Evolutionary conservation across 208 protist genomes (phyloP).

Genomic region (Acanthamoeba castellanii): DNA sequence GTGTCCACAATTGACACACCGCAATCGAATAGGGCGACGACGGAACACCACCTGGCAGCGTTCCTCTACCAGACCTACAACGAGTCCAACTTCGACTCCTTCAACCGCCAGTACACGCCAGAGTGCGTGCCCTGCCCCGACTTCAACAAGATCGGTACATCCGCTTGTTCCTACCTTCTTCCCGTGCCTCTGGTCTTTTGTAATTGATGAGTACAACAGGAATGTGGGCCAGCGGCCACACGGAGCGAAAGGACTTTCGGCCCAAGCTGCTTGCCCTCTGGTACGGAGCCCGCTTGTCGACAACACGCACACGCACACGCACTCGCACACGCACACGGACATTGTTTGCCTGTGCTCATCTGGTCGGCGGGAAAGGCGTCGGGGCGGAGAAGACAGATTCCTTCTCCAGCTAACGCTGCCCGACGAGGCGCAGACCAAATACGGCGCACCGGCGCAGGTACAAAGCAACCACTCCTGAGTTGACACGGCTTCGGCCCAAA

Average conservation of each 20-base stretch:
- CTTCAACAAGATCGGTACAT: slow-evolving; percentile 37
- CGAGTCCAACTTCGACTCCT: slow-evolving; percentile 13
- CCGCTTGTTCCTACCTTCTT: too few species aligned
- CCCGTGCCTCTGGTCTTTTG: too few species aligned
- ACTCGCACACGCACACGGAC: too few species aligned
- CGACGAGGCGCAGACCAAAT: neutral
- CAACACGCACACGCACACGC: neutral
- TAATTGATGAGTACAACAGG: too few species aligned
- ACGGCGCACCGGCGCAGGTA: neutral
- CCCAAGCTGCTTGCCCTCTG: neutral
- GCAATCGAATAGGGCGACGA: neutral
- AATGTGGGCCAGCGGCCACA: slow-evolving; percentile 23
- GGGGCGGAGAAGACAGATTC: neutral
- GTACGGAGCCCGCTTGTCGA: neutral
- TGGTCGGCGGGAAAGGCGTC: neutral
- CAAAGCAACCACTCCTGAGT: too few species aligned
- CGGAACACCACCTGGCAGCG: neutral
- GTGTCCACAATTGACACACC: neutral
- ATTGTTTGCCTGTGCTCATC: neutral
- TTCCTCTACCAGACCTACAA: slow-evolving; percentile 34
- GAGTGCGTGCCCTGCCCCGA: slow-evolving; percentile 1
- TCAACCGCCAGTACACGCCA: slow-evolving; percentile 9
- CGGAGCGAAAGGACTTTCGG: neutral
- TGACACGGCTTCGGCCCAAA: too few species aligned
- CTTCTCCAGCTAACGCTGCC: neutral